phyloP scores from a whole-genome alignment of 129 eudicot species.

The Sambucus nigra region DNA sequence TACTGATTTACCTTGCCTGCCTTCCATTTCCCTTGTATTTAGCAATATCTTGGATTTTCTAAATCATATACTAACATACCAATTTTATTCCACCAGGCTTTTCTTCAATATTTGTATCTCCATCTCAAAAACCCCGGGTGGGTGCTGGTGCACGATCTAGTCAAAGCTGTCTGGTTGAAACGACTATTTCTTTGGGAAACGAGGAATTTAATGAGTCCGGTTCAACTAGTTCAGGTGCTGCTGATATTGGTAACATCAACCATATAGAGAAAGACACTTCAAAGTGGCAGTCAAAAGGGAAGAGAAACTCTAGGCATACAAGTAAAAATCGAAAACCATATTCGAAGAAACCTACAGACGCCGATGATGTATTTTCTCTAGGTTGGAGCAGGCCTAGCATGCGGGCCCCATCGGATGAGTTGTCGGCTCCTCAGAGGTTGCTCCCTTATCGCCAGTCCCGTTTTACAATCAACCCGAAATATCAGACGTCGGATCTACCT shows the following conservation, averaged over 20 bases:
- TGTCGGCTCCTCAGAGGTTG: constrained; percentile 22
- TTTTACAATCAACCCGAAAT: constrained; percentile 34
- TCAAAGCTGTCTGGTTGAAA: constrained; percentile 40
- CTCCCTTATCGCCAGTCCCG: constrained; percentile 48
- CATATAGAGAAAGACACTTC: constrained; percentile 44
- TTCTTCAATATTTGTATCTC: constrained; percentile 11
- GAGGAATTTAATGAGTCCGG: constrained; percentile 51
- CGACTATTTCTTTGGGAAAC: constrained; percentile 28
- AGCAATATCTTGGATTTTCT: not conserved
- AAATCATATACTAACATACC: not conserved
- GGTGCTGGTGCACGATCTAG: constrained; percentile 31
- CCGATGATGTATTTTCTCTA: constrained; percentile 3
- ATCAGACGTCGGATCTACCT: constrained; percentile 32
- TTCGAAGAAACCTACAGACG: constrained; percentile 12
- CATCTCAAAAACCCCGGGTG: constrained; percentile 26
- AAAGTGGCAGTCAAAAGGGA: constrained; percentile 75
- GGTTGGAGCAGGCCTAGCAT: constrained; percentile 14
- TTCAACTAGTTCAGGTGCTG: constrained; percentile 45
- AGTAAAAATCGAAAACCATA: constrained; percentile 20
- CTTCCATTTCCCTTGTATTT: too few species aligned
- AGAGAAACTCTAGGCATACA: constrained; percentile 47
- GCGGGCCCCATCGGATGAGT: constrained; percentile 3
- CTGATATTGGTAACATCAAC: constrained; percentile 14
- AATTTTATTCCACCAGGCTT: constrained; percentile 26
- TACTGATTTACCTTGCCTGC: too few species aligned